These are phyloP conservation scores for Skeletonema tropicum DNA, from an alignment of 108 stramenopile genomes.

Conservation along the genomic window DNA sequence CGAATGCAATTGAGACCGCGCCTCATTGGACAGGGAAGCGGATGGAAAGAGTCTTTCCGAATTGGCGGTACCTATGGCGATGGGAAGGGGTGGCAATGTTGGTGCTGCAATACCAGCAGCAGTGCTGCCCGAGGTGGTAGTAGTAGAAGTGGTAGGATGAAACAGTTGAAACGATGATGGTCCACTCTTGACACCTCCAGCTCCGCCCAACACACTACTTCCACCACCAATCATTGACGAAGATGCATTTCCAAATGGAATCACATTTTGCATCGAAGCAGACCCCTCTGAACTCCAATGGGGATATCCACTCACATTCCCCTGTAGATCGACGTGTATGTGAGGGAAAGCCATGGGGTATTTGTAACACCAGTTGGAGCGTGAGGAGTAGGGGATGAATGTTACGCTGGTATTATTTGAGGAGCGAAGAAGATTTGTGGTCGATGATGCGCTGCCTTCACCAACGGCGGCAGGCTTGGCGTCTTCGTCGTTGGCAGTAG, in stretches of 20 bases:
- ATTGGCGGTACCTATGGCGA: not conserved
- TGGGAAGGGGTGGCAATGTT: not conserved
- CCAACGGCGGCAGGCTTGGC: not conserved
- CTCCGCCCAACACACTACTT: too few species aligned
- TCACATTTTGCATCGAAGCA: not conserved
- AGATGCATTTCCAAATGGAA: not conserved
- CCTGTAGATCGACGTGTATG: conserved; percentile 5
- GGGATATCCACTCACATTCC: conserved; percentile 13
- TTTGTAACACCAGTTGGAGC: conserved; percentile 8
- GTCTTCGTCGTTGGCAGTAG: not conserved
- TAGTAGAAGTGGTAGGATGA: not conserved
- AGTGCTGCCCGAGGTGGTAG: not conserved
- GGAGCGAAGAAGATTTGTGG: too few species aligned
- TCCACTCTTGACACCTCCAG: too few species aligned
- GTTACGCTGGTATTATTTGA: not conserved
- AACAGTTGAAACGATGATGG: too few species aligned
- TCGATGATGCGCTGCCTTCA: too few species aligned
- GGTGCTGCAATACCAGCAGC: not conserved
- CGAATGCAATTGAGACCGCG: conserved; percentile 17
- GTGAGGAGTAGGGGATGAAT: conserved; percentile 19
- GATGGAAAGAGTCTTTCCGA: conserved; percentile 17
- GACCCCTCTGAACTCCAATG: not conserved
- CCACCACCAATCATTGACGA: too few species aligned
- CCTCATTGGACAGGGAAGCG: conserved; percentile 13
- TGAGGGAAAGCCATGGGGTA: conserved; percentile 14